Evolutionary conservation across 352 stramenopile species (phyloP).

Genomic region (Phytopythium aichiense): DNA sequence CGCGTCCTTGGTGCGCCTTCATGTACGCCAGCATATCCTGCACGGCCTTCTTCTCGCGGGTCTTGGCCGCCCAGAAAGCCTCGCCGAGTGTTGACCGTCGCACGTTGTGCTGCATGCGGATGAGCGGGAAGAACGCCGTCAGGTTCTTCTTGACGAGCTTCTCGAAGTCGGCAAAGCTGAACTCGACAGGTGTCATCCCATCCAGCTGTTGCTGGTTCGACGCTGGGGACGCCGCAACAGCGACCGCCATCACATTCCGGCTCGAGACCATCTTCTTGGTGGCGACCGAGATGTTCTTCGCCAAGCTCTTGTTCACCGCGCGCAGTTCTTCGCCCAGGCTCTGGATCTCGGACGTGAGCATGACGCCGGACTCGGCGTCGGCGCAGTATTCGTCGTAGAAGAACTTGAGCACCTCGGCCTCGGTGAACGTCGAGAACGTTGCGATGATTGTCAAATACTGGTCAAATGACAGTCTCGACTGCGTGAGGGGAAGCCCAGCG

Average conservation of each 20-base stretch:
- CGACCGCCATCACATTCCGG: conserved; percentile 13
- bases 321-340: conserved; percentile 40
- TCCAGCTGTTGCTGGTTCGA: background rate
- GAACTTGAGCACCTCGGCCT: conserved; percentile 49
- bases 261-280: conserved; percentile 32
- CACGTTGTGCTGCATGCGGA: conserved; percentile 46
- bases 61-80: conserved; percentile 50
- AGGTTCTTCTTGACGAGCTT: conserved; percentile 39
- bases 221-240: conserved; percentile 2
- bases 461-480: conserved; percentile 45
- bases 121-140: conserved; percentile 48
- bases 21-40: conserved; percentile 35
- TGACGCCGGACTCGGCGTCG: conserved; percentile 11
- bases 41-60: conserved; percentile 33
- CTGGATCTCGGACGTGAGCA: conserved; percentile 32
- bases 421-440: conserved; percentile 42
- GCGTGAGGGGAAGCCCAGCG: conserved; percentile 12
- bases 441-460: conserved; percentile 45
- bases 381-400: conserved; percentile 49
- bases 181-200: background rate
- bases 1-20: conserved; percentile 25
- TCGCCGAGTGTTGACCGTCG: conserved; percentile 31
- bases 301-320: conserved; percentile 31
- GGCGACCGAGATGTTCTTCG: conserved; percentile 40
- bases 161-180: conserved; percentile 54